A percentile compares a stretch with the other conserved stretches of the same genome.
Evolutionary conservation across 1,284 basidiomycete genomes (phyloP).

Genomic region (Sporisorium exsertum): DNA sequence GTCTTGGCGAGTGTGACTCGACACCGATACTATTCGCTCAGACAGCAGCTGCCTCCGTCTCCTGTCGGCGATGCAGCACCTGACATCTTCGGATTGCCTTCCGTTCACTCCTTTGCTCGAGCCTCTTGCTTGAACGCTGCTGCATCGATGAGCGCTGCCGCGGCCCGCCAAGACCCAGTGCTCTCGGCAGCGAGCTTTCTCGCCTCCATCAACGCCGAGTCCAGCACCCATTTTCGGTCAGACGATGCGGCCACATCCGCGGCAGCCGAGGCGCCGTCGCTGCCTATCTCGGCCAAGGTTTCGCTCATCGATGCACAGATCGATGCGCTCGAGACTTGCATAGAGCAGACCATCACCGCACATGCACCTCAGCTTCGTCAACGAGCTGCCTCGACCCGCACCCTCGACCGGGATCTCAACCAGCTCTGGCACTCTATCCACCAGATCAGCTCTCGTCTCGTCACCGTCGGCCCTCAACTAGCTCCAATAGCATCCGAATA

Average conservation of each 20-base stretch:
- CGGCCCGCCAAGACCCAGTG: conserved; percentile 14
- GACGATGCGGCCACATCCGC: conserved; percentile 9
- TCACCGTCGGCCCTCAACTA: conserved; percentile 28
- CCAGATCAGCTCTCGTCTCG: conserved; percentile 36
- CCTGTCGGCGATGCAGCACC: conserved; percentile 18
- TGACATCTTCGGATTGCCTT: background rate
- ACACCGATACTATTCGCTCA: background rate
- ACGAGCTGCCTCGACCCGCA: conserved; percentile 25
- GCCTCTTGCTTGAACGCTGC: background rate
- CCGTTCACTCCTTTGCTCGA: background rate
- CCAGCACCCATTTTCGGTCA: conserved; percentile 26
- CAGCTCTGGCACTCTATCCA: conserved; percentile 43
- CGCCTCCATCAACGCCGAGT: conserved; percentile 44
- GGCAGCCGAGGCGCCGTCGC: conserved; percentile 23
- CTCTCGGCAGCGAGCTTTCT: conserved; percentile 46
- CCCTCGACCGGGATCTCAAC: conserved; percentile 36
- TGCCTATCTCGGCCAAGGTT: conserved; percentile 51
- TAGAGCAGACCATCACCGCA: conserved; percentile 24
- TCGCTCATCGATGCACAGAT: conserved; percentile 54
- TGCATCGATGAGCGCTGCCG: conserved; percentile 26
- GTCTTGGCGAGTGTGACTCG: background rate
- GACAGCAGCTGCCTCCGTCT: background rate
- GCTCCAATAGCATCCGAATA: conserved; percentile 27
- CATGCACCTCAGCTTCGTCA: conserved; percentile 36
- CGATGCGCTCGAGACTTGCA: conserved; percentile 31